A percentile compares a stretch with the other conserved stretches of the same genome.
These are phyloP conservation scores for Geotrichum aggregatum DNA, from an alignment of 1,139 yeast species.

Conservation along the genomic window DNA sequence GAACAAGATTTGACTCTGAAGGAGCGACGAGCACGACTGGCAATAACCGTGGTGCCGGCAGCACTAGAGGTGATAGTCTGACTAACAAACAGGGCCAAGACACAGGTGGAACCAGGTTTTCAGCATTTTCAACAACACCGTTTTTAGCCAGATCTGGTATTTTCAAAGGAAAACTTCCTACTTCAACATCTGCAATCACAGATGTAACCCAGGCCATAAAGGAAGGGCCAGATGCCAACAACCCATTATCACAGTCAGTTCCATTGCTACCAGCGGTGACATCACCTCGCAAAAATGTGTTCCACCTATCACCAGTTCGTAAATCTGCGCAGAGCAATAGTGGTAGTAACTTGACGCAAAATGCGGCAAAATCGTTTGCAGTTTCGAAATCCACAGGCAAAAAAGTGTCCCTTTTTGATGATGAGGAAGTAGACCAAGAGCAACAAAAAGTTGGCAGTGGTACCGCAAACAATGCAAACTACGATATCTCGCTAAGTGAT, in stretches of 20 bases:
- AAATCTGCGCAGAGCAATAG: no score
- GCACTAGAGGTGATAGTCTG: no score
- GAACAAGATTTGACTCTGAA: slow-evolving; percentile 5
- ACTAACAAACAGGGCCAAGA: no score
- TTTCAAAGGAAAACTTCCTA: neutral
- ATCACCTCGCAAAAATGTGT: slow-evolving; percentile 1
- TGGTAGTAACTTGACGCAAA: no score
- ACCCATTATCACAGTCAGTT: neutral
- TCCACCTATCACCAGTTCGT: slow-evolving; percentile 10
- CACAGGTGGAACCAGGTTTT: neutral
- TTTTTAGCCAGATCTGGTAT: slow-evolving; percentile 8
- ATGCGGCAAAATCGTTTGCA: slow-evolving; percentile 5
- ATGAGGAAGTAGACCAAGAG: slow-evolving; percentile 12
- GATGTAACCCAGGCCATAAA: no score
- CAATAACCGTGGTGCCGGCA: neutral
- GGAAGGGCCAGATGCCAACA: neutral
- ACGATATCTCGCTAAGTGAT: neutral
- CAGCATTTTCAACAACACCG: slow-evolving; percentile 20
- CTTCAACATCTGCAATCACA: no score
- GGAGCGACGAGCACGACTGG: no score
- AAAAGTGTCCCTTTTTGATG: slow-evolving; percentile 17
- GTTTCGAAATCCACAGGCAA: slow-evolving; percentile 8
- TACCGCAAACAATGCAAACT: neutral
- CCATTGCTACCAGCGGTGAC: no score
- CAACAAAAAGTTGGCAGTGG: no score